Percentiles rank a stretch among this genome's conserved stretches.
Conservation (phyloP, 2,329 filamentous ascomycete species). For the Corynespora cassiicola region DNA sequence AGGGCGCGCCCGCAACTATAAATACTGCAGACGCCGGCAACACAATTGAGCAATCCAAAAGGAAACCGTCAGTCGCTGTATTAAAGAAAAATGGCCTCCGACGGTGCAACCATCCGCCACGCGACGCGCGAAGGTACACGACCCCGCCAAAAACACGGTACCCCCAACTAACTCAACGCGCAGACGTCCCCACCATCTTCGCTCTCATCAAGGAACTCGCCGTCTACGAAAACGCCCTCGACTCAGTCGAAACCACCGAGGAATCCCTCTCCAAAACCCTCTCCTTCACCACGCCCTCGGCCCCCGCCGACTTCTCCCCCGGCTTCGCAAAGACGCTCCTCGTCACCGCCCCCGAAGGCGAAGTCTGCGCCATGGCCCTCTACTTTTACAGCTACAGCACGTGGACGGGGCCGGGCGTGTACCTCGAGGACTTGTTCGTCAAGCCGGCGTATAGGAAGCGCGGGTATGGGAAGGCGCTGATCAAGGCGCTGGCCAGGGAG, state of each 20-base stretch:
- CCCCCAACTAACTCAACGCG: slow-evolving; percentile 4
- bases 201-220: slow-evolving; percentile 84
- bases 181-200: slow-evolving; percentile 85
- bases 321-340: slow-evolving; percentile 80
- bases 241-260: slow-evolving; percentile 79
- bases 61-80: too few relatives aligned
- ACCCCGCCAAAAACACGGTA: neutral
- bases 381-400: slow-evolving; percentile 98
- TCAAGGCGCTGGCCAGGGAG: slow-evolving; percentile 80
- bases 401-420: slow-evolving; percentile 90
- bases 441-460: slow-evolving; percentile 71
- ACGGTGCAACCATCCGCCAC: slow-evolving; percentile 58
- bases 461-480: slow-evolving; percentile 79
- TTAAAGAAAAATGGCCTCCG: slow-evolving; percentile 38
- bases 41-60: too few relatives aligned
- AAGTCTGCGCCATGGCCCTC: slow-evolving; percentile 77
- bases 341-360: slow-evolving; percentile 54
- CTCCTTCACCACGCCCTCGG: slow-evolving; percentile 68
- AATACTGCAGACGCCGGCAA: too few relatives aligned
- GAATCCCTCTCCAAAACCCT: slow-evolving; percentile 76
- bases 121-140: slow-evolving; percentile 65
- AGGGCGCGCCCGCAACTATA: slow-evolving; percentile 8
- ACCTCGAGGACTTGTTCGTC: slow-evolving; percentile 93
- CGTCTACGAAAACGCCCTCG: slow-evolving; percentile 80
- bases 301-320: slow-evolving; percentile 49